Evolutionary conservation across 331 rosid genomes (phyloP), one percentile per base, ranked within the genome.

Genomic region (Telfairia occidentalis): DNA sequence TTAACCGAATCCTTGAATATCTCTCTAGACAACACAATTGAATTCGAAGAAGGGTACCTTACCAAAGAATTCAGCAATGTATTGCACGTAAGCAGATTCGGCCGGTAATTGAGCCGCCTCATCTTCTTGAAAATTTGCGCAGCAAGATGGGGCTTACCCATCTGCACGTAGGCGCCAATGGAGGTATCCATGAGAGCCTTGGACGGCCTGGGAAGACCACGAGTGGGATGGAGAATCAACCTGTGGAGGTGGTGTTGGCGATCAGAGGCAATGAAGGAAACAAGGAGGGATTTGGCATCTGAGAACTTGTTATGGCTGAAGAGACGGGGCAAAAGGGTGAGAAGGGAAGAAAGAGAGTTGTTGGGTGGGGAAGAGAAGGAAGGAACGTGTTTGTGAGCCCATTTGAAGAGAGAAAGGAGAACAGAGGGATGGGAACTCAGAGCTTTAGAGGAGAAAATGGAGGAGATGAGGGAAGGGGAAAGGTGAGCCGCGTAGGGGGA

Each of bases 51-150:
- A 0, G 84, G 79, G 77, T 54, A 72, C 30, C 86, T 81, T 9
- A 88, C 88, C 64, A 91, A 83, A 9, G 92, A 81, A 58, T 79
- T 86, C 19, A 94, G 74, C 45, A 94, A 86, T 12, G 92, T 88
- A 35, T 94, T 91, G 64, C 89, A 84, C 1, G 98, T 94, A 53
- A 89, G 92, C 52, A 85, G 48, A 29, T 87, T 91, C n/a, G 97
- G 98, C 0, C 24, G 24, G 4, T 64, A 42, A 6, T 81, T 77
- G 0, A 79, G 81, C 23, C 87, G 90, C 78, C 81, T 88, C 97
- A 94, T 94, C 81, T 84, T 91, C 12, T 57, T 48, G 81, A 94
- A 94, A 53, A 94, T 77, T 50, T 87, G 84, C 3, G 75, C 76
- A 0, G 95, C 96, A 5, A 85, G 91, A 79, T 84, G 86, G 60